These are phyloP conservation scores for Musa balbisiana DNA, from an alignment of 202 grass and related monocot species.

Conservation along the genomic window DNA sequence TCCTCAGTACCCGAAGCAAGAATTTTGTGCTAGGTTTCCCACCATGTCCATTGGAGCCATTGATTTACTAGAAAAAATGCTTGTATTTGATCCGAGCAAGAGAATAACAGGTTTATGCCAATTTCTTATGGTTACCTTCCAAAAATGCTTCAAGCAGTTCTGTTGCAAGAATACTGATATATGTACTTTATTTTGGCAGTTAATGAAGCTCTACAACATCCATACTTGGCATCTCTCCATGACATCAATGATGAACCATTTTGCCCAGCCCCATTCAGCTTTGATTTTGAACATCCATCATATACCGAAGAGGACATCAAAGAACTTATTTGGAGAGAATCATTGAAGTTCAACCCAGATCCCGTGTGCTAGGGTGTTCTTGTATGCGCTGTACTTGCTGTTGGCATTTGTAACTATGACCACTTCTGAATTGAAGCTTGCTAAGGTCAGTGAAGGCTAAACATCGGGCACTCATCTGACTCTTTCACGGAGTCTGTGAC, in stretches of 20 bases:
- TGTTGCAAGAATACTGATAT: background rate
- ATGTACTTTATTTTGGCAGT: slow-evolving; percentile 30
- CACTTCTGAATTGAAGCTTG: too few species aligned
- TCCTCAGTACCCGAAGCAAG: slow-evolving; percentile 87
- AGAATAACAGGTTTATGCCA: slow-evolving; percentile 64
- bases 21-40: slow-evolving; percentile 68
- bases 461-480: too few species aligned
- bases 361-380: slow-evolving; percentile 22
- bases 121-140: background rate
- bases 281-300: slow-evolving; percentile 88
- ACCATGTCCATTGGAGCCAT: slow-evolving; percentile 70
- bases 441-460: too few species aligned
- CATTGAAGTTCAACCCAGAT: slow-evolving; percentile 88
- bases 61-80: slow-evolving; percentile 97
- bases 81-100: slow-evolving; percentile 89
- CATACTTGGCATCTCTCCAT: slow-evolving; percentile 77
- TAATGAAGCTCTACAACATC: slow-evolving; percentile 79
- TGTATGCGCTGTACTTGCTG: too few species aligned
- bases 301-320: slow-evolving; percentile 91
- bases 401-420: too few species aligned
- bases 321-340: slow-evolving; percentile 87
- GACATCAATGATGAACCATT: slow-evolving; percentile 71
- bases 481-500: too few species aligned
- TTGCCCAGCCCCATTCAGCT: slow-evolving; percentile 71
- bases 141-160: background rate